Evolutionary conservation across 129 eudicot genomes (phyloP), one percentile per base, ranked within the genome.

Genomic region (Centella asiatica): DNA sequence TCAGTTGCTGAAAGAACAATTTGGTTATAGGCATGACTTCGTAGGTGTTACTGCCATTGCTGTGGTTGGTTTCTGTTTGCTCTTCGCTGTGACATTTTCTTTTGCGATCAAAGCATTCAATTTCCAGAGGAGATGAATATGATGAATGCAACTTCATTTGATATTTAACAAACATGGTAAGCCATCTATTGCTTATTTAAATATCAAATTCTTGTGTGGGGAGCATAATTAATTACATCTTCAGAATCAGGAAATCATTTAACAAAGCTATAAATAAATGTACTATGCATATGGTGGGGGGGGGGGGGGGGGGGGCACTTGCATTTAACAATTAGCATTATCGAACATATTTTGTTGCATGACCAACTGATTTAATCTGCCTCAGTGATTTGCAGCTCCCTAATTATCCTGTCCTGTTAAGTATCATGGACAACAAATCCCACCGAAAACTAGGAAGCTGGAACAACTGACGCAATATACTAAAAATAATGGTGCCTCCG

Each of bases 31-130:
- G 55, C 97, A 80, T 25, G 92, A 85, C 12, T 78, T 73, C 58
- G 37, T 89, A 56, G 80, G 75, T 20, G 58, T 81, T 69, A 85
- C 97, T 32, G 92, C 83, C 27, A 33, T 77, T 34, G 80, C 70
- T 0, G 97, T 89, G 45, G 83, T 72, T 13, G 85, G 92, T 27
- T 85, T 89, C 70, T 83, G 97, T 64, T 19, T 80, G 47, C 39
- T 85, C 22, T 89, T 89, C 59, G 82, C 95, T 12, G 72, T 80
- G 17, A 78, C 78, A 39, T 89, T 85, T 74, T 95, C 92, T 0
- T 80, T 80, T 59, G 80, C 95, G 22, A 83, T 89, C 68, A 89
- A 83, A 73, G 73, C 68, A 44, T 85, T 85, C 74, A 89, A 85
- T 71, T 89, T 89, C 69, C 97, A 82, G 47, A 89, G 84, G 73